Conservation (phyloP, 2,329 filamentous ascomycete species). For the Alternaria sp. region DNA sequence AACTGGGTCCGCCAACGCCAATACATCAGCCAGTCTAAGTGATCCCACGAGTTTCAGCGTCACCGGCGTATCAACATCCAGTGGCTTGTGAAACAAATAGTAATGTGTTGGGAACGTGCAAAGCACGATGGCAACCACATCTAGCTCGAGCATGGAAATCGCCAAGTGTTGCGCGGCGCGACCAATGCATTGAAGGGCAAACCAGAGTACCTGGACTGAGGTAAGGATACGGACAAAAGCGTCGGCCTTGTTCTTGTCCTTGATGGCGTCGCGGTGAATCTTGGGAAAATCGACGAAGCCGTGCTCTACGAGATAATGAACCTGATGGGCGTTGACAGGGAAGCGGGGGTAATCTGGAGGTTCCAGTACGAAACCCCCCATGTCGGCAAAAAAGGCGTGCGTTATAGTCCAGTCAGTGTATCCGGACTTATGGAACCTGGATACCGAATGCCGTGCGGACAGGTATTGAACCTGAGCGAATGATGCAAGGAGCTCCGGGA, state of each 20-base stretch:
- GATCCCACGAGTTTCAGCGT: neutral
- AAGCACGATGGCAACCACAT: neutral
- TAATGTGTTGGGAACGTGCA: neutral
- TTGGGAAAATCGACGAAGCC: neutral
- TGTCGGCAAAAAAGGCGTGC: neutral
- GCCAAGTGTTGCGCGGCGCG: neutral
- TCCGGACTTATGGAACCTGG: neutral
- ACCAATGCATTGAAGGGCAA: neutral
- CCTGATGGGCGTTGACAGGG: neutral
- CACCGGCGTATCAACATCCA: neutral
- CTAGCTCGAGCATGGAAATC: neutral
- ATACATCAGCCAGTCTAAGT: neutral
- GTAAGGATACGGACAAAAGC: neutral
- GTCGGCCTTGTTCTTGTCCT: neutral
- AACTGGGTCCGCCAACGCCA: neutral
- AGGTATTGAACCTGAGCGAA: neutral
- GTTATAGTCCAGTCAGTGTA: neutral
- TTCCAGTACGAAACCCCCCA: neutral
- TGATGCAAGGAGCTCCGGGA: neutral
- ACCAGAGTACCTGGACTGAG: neutral
- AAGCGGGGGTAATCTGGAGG: neutral
- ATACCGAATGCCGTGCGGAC: neutral
- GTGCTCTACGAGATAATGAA: neutral
- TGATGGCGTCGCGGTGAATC: neutral
- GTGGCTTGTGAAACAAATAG: neutral